Evolutionary conservation across 495 filamentous ascomycete genomes (phyloP), one percentile per base, ranked within the genome.

Genomic region (Xylaria telfairii): DNA sequence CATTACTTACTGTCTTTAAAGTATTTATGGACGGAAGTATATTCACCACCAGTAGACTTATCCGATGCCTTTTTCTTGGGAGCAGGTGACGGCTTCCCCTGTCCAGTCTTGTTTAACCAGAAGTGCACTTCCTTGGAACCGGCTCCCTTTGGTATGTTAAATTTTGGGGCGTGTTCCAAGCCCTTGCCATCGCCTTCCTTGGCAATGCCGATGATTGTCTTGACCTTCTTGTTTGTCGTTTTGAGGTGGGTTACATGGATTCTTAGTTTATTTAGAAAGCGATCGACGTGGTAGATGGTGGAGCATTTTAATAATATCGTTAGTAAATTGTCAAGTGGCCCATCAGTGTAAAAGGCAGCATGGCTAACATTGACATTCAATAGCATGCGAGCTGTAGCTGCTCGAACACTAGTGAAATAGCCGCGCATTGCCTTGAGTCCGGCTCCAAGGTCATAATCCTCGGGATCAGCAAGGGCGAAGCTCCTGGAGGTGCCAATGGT

Each of bases 321-420:
- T n/a, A n/a, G n/a, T n/a, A 67, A 12, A 1, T n/a, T 4, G 0
- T 47, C 41, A 30, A 73, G 39, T 4, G 17, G 7, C 8, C 19
- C 67, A 3, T 39, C 6, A 1, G 17, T 19, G 21, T 76, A 67
- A 59, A 80, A 81, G 32, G 71, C 72, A 10, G 57, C 68, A 59
- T 80, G 75, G 10, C 68, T 73, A 6, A 80, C 73, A 44, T 81
- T 76, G 2, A 88, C 84, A 60, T 89, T 89, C 21, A 88, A 74
- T 6, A 89, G 73, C 8, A 88, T 65, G 17, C 88, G 83, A 17
- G 82, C 81, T 15, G 88, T 88, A 7, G 86, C 86, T 4, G 83
- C 78, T 39, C 88, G 84, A n/a, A 87, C 84, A 77, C 86, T 89
- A 30, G 83, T 75, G 74, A 87, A 89, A 70, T 80, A 90, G 1